Percentiles rank a stretch among this genome's conserved stretches.
Evolutionary conservation across 768 basidiomycete species (phyloP).

Genomic region (Russula olivacea): DNA sequence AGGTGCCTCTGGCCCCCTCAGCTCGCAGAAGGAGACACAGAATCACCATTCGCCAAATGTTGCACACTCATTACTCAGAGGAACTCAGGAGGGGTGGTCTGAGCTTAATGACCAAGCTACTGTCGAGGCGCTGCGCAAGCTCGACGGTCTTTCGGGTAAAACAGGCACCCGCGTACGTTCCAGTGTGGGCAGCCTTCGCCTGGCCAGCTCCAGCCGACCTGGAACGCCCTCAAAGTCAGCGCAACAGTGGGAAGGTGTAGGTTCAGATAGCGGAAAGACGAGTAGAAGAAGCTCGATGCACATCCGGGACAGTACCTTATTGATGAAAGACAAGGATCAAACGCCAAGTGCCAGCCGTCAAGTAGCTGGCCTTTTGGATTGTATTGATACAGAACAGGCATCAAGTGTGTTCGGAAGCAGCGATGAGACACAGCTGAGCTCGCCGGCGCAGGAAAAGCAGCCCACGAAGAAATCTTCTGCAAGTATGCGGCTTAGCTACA

Average conservation of each 20-base stretch:
- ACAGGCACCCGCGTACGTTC: conserved; percentile 64
- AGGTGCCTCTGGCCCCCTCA: conserved; percentile 34
- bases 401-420: conserved; percentile 45
- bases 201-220: conserved; percentile 58
- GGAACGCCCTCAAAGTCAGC: conserved; percentile 61
- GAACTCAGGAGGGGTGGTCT: conserved; percentile 87
- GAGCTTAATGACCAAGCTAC: conserved; percentile 85
- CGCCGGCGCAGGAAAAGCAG: conserved; percentile 52
- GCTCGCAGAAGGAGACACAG: conserved; percentile 37
- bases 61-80: conserved; percentile 78
- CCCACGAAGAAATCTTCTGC: conserved; percentile 56
- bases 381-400: conserved; percentile 41
- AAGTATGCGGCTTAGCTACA: conserved; percentile 64
- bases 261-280: conserved; percentile 32
- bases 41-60: conserved; percentile 55
- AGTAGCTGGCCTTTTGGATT: conserved; percentile 34
- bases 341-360: conserved; percentile 35
- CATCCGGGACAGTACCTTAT: conserved; percentile 37
- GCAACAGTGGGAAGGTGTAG: conserved; percentile 74
- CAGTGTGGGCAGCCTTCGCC: conserved; percentile 46
- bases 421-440: conserved; percentile 41
- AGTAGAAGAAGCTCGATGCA: conserved; percentile 37
- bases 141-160: conserved; percentile 82
- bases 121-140: conserved; percentile 83
- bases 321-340: conserved; percentile 42